Percentiles rank a stretch among this genome's conserved stretches.
Evolutionary conservation across 805 yeast species (phyloP).

Genomic region (Candida rishiriensis): DNA sequence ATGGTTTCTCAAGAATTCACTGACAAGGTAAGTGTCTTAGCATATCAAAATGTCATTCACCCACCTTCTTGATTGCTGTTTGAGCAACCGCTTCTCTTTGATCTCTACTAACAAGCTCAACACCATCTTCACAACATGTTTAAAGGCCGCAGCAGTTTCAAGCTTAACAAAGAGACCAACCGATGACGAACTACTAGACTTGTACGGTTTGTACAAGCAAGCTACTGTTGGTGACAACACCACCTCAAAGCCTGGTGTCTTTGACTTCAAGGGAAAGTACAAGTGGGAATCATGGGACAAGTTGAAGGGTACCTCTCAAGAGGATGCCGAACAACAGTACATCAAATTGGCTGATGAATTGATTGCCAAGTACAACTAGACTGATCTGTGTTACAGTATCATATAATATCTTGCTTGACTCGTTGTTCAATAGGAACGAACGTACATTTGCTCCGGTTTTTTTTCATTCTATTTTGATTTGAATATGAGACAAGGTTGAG

Average conservation of each 20-base stretch:
- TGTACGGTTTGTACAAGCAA: conserved; percentile 94
- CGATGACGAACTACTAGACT: conserved; percentile 80
- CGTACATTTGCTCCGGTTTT: neutral
- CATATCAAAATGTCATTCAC: too few species aligned
- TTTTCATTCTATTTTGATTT: neutral
- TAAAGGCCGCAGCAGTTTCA: conserved; percentile 76
- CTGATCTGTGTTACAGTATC: neutral
- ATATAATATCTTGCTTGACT: too few species aligned
- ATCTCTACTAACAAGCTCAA: conserved; percentile 3
- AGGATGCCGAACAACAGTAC: conserved; percentile 84
- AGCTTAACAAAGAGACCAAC: conserved; percentile 69
- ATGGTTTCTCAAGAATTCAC: conserved; percentile 36
- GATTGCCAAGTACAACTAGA: conserved; percentile 44
- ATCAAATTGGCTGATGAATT: conserved; percentile 64
- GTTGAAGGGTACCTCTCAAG: conserved; percentile 78
- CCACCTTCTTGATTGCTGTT: too few species aligned
- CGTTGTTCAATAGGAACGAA: too few species aligned
- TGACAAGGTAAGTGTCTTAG: conserved; percentile 29
- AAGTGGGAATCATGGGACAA: conserved; percentile 98
- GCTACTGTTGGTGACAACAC: conserved; percentile 94
- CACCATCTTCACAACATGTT: neutral
- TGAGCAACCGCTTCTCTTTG: neutral
- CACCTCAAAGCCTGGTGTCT: conserved; percentile 83
- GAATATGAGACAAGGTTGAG: too few species aligned
- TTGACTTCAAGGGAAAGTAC: conserved; percentile 92